These are phyloP conservation scores for Megacollybia platyphylla DNA, from an alignment of 1,284 basidiomycete species.

Conservation along the genomic window DNA sequence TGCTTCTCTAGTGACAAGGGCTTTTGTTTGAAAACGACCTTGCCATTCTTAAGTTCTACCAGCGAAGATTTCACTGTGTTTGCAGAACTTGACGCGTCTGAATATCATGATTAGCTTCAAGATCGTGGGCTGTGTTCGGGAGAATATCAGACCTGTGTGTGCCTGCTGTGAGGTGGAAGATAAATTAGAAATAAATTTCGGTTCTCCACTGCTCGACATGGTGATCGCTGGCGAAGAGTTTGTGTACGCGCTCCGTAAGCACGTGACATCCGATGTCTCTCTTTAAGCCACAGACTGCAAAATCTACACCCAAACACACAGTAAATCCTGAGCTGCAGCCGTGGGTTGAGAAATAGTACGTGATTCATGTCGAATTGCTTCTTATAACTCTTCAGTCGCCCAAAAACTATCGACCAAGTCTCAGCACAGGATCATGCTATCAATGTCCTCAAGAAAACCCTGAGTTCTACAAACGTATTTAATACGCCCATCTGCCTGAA, in stretches of 20 bases:
- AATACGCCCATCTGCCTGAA: background rate
- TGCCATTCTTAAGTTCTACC: slow-evolving; percentile 64
- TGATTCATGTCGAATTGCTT: slow-evolving; percentile 4
- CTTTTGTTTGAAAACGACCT: slow-evolving; percentile 71
- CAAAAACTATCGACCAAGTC: slow-evolving; percentile 95
- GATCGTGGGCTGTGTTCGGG: no score
- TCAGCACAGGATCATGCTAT: slow-evolving; percentile 97
- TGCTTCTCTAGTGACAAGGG: slow-evolving; percentile 60
- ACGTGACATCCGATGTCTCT: slow-evolving; percentile 34
- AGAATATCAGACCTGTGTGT: background rate
- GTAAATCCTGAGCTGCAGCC: slow-evolving; percentile 67
- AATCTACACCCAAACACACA: slow-evolving; percentile 26
- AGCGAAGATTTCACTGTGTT: slow-evolving; percentile 28
- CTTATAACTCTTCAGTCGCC: slow-evolving; percentile 48
- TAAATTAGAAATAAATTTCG: background rate
- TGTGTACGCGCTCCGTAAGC: slow-evolving; percentile 12
- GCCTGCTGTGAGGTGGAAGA: background rate
- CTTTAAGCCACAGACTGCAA: slow-evolving; percentile 35
- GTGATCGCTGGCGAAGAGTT: slow-evolving; percentile 18
- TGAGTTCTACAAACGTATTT: slow-evolving; percentile 84
- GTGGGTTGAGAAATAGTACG: slow-evolving; percentile 97
- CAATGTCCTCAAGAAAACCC: slow-evolving; percentile 81
- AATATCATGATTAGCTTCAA: no score
- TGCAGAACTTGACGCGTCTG: slow-evolving; percentile 15
- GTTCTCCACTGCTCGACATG: background rate